These are phyloP conservation scores for Phialophora verrucosa DNA, from an alignment of 2,329 filamentous ascomycete genomes.

Conservation along the genomic window DNA sequence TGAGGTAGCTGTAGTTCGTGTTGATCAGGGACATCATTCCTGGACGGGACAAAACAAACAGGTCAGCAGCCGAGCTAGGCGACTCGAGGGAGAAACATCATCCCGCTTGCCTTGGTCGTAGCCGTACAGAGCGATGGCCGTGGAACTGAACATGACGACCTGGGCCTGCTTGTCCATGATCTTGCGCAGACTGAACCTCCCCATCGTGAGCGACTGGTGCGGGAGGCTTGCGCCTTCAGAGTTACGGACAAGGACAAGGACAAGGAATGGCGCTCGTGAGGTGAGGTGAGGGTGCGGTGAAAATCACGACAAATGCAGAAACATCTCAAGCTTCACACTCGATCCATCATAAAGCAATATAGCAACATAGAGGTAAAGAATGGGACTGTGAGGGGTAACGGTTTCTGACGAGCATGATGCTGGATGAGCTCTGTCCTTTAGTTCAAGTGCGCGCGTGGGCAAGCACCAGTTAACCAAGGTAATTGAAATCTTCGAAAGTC, in stretches of 20 bases:
- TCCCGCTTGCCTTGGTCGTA: slow-evolving; percentile 47
- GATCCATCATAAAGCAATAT: background rate
- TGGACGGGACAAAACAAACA: background rate
- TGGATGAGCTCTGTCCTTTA: background rate
- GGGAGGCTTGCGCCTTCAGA: background rate
- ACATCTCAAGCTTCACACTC: background rate
- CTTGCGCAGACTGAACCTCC: slow-evolving; percentile 20
- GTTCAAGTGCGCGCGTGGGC: background rate
- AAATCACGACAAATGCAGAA: background rate
- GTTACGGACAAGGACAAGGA: background rate
- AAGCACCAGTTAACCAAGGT: background rate
- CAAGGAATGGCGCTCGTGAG: background rate
- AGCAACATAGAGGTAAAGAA: background rate
- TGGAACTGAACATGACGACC: slow-evolving; percentile 60
- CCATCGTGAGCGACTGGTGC: slow-evolving; percentile 18
- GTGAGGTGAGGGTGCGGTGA: background rate
- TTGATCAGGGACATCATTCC: slow-evolving; percentile 63
- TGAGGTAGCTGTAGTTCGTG: slow-evolving; percentile 61
- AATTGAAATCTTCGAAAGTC: background rate
- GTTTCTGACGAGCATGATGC: background rate
- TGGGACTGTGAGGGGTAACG: background rate
- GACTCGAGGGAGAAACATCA: background rate
- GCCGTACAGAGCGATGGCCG: slow-evolving; percentile 61
- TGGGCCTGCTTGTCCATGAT: slow-evolving; percentile 50
- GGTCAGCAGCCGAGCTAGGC: background rate